Evolutionary conservation across 202 grass and related monocot genomes (phyloP).

Genomic region (Panicum virgatum): DNA sequence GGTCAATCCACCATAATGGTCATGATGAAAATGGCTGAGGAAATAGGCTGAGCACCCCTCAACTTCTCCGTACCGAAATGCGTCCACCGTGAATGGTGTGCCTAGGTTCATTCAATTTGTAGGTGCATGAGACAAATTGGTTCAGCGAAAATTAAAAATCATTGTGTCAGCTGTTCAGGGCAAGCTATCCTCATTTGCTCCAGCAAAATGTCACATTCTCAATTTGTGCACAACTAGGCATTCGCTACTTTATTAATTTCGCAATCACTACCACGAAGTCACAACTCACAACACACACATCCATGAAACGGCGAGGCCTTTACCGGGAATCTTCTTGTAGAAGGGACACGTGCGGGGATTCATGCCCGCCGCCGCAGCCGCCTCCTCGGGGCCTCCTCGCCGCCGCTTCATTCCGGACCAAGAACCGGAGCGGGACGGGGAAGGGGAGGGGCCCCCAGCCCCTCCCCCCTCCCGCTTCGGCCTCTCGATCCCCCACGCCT

Average conservation of each 20-base stretch:
- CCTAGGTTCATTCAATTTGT: conserved; percentile 39
- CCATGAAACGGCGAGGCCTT: not conserved
- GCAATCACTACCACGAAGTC: not conserved
- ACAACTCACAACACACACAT: not conserved
- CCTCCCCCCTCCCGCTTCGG: not conserved
- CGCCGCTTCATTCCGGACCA: conserved; percentile 26
- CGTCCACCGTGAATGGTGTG: conserved; percentile 70
- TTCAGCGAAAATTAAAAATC: not conserved
- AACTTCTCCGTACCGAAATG: conserved; percentile 61
- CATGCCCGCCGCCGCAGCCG: not conserved
- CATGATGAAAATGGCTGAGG: conserved; percentile 71
- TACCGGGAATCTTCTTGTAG: conserved; percentile 82
- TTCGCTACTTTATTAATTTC: not conserved
- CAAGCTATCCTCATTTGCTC: not conserved
- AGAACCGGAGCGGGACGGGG: conserved; percentile 2
- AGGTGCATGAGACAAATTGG: not conserved
- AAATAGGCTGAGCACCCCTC: conserved; percentile 70
- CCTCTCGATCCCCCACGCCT: conserved; percentile 67
- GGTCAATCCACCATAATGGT: conserved; percentile 72
- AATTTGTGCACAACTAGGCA: not conserved
- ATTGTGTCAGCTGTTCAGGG: not conserved
- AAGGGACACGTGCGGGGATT: conserved; percentile 54
- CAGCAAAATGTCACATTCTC: not conserved
- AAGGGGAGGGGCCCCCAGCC: not conserved
- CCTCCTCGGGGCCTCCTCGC: conserved; percentile 25